A percentile compares a stretch with the other conserved stretches of the same genome.
Conservation (phyloP, 176 grass and related monocot species). For the Rhynchospora pubera region DNA sequence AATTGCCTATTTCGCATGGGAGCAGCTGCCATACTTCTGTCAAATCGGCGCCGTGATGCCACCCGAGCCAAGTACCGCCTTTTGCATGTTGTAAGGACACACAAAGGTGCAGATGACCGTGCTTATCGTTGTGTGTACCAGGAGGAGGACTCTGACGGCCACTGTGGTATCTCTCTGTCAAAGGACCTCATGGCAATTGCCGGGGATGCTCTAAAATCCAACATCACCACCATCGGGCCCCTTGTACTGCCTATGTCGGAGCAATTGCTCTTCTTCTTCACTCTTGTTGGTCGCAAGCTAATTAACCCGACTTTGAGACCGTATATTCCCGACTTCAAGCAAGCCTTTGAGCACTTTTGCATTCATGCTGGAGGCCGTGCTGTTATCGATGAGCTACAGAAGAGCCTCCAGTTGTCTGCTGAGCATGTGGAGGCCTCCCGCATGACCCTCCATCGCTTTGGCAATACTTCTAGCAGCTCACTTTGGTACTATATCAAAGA, state of each 20-base stretch:
- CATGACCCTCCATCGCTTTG: slow-evolving; percentile 87
- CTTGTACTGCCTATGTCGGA: slow-evolving; percentile 87
- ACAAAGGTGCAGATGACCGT: slow-evolving; percentile 80
- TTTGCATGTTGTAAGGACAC: slow-evolving; percentile 71
- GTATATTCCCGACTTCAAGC: slow-evolving; percentile 93
- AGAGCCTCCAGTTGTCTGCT: slow-evolving; percentile 70
- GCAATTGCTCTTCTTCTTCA: slow-evolving; percentile 92
- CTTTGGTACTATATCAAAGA: slow-evolving; percentile 50
- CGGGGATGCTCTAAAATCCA: slow-evolving; percentile 83
- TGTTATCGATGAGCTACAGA: slow-evolving; percentile 88
- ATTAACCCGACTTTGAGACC: slow-evolving; percentile 62
- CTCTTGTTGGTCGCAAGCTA: slow-evolving; percentile 62
- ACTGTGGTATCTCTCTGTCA: slow-evolving; percentile 78
- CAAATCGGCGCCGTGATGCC: slow-evolving; percentile 61
- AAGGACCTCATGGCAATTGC: slow-evolving; percentile 97
- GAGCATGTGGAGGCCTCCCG: slow-evolving; percentile 84
- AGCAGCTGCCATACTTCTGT: slow-evolving; percentile 77
- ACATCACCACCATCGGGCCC: slow-evolving; percentile 88
- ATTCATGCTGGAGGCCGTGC: slow-evolving; percentile 81
- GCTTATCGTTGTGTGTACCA: slow-evolving; percentile 79
- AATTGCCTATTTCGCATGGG: slow-evolving; percentile 97
- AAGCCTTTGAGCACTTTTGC: slow-evolving; percentile 89
- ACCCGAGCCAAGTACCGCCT: slow-evolving; percentile 69
- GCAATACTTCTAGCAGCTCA: slow-evolving; percentile 91
- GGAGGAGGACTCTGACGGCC: slow-evolving; percentile 69